A percentile compares a stretch with the other conserved stretches of the same genome.
Conservation (phyloP, 345 rosid species). For the Linum tenue region DNA sequence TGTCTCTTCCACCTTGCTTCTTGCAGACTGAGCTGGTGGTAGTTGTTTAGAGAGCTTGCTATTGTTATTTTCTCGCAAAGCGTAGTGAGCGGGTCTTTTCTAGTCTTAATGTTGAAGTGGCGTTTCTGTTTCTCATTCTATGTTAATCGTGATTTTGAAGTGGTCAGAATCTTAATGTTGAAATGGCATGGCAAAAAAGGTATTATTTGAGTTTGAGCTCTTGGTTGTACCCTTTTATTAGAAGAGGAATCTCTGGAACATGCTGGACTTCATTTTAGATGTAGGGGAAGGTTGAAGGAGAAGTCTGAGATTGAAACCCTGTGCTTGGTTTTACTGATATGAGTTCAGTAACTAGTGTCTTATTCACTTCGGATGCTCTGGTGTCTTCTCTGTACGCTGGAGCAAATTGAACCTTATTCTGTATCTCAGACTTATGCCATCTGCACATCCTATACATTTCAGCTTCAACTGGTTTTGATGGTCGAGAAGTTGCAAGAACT, state of each 20-base stretch:
- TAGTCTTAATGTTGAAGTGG: not conserved
- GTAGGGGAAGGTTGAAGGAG: not conserved
- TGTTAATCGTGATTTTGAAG: not conserved
- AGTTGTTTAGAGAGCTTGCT: too few relatives aligned
- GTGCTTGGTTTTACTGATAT: not conserved
- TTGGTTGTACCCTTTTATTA: not conserved
- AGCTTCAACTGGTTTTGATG: constrained; percentile 77
- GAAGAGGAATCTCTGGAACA: not conserved
- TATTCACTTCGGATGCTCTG: not conserved
- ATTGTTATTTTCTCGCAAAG: too few relatives aligned
- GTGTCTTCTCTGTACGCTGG: too few relatives aligned
- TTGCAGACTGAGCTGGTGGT: too few relatives aligned
- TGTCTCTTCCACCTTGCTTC: too few relatives aligned
- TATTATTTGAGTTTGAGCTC: too few relatives aligned
- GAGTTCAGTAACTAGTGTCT: not conserved
- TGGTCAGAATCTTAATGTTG: not conserved
- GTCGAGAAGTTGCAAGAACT: constrained; percentile 81
- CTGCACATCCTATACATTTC: constrained; percentile 19
- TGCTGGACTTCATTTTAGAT: not conserved
- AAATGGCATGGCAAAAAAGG: too few relatives aligned
- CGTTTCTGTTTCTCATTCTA: not conserved
- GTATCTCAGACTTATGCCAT: not conserved
- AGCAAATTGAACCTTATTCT: not conserved
- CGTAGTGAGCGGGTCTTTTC: too few relatives aligned
- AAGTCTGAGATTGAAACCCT: not conserved